These are phyloP conservation scores for Cephaloascus fragrans DNA, from an alignment of 805 yeast species.

Conservation along the genomic window DNA sequence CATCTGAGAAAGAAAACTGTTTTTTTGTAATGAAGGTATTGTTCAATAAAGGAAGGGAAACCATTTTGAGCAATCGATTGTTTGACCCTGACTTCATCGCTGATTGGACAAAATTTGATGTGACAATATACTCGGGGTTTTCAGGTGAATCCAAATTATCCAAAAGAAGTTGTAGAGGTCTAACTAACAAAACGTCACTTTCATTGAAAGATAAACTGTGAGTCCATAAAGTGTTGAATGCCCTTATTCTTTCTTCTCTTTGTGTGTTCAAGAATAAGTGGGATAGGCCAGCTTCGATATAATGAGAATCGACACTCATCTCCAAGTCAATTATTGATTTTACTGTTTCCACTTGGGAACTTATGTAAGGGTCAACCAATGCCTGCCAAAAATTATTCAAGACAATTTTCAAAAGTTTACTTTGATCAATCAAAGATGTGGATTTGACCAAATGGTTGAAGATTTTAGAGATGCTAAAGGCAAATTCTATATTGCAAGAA, in stretches of 20 bases:
- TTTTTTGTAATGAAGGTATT: slow-evolving; percentile 20
- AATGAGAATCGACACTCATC: slow-evolving; percentile 36
- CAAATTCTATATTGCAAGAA: slow-evolving; percentile 10
- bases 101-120: slow-evolving; percentile 39
- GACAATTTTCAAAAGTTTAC: slow-evolving; percentile 27
- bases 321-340: slow-evolving; percentile 55
- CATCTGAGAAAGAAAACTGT: slow-evolving; percentile 36
- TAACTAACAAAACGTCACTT: slow-evolving; percentile 35
- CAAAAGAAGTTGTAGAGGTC: slow-evolving; percentile 59
- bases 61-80: slow-evolving; percentile 50
- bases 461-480: slow-evolving; percentile 34
- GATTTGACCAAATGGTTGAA: slow-evolving; percentile 23
- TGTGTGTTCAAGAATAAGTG: slow-evolving; percentile 35
- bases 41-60: slow-evolving; percentile 42
- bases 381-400: slow-evolving; percentile 46
- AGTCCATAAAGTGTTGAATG: slow-evolving; percentile 64
- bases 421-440: slow-evolving; percentile 19
- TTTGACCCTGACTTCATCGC: slow-evolving; percentile 42
- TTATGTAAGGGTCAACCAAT: slow-evolving; percentile 37
- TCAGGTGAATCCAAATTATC: slow-evolving; percentile 47
- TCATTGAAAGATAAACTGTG: slow-evolving; percentile 50
- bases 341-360: slow-evolving; percentile 63
- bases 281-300: slow-evolving; percentile 68
- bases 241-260: slow-evolving; percentile 33
- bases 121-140: slow-evolving; percentile 29